Evolutionary conservation across 495 filamentous ascomycete genomes (phyloP).

Genomic region (Lasiosphaeria ovina): DNA sequence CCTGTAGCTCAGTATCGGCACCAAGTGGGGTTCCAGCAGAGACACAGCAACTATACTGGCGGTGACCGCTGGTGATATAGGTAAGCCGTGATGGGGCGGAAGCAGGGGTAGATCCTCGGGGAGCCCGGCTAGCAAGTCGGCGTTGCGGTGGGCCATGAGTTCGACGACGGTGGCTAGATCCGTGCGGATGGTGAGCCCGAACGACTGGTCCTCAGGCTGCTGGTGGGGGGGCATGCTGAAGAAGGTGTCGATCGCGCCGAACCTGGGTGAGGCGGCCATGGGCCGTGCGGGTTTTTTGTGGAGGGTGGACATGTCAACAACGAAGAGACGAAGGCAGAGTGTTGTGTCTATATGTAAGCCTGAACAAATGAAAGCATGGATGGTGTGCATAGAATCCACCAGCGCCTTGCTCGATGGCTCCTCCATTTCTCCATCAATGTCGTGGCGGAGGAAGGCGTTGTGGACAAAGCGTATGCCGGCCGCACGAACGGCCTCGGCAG

Average conservation of each 20-base stretch:
- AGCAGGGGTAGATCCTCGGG: neutral
- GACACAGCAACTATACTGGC: too few relatives aligned
- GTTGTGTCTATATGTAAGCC: too few relatives aligned
- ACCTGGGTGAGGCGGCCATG: too few relatives aligned
- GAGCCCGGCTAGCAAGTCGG: neutral
- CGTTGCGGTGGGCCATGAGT: neutral
- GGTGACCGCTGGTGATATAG: too few relatives aligned
- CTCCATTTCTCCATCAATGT: neutral
- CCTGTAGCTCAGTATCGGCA: too few relatives aligned
- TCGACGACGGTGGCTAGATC: neutral
- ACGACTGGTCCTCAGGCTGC: neutral
- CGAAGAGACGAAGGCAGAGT: too few relatives aligned
- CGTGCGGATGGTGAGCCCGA: neutral
- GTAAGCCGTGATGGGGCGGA: neutral
- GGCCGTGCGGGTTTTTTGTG: too few relatives aligned
- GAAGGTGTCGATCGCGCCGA: neutral
- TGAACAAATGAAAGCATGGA: neutral
- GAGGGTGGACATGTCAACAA: too few relatives aligned
- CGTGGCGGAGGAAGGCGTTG: neutral
- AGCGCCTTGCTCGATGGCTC: neutral
- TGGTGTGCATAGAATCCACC: neutral
- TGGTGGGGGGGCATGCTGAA: neutral
- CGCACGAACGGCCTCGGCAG: neutral
- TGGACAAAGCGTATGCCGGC: neutral
- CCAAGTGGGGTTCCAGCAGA: too few relatives aligned